Percentiles rank a stretch among this genome's conserved stretches.
phyloP scores from a whole-genome alignment of 208 protist species.

The Leishmania turanica region DNA sequence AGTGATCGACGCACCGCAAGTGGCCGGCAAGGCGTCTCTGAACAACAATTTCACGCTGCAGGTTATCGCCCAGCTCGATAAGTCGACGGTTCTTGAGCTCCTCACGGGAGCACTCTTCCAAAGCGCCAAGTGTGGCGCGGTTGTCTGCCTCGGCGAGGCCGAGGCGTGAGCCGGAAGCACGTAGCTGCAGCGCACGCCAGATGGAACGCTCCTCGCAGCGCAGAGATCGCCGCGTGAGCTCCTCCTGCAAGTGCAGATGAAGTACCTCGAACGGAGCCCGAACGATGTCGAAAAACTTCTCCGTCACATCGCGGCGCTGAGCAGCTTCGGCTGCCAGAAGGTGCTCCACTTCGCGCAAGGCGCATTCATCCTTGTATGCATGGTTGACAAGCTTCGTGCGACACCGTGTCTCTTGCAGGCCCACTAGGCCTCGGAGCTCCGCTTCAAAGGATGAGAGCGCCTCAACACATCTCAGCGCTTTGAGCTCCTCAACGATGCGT shows the following conservation, averaged over 20 bases:
- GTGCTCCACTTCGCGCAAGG: slow-evolving; percentile 39
- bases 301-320: slow-evolving; percentile 22
- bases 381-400: slow-evolving; percentile 49
- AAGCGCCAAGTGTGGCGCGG: slow-evolving; percentile 9
- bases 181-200: neutral
- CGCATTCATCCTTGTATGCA: slow-evolving; percentile 45
- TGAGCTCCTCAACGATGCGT: slow-evolving; percentile 60
- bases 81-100: slow-evolving; percentile 43
- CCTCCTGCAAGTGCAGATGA: slow-evolving; percentile 30
- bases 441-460: slow-evolving; percentile 42
- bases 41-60: slow-evolving; percentile 34
- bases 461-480: slow-evolving; percentile 33
- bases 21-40: slow-evolving; percentile 15
- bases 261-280: slow-evolving; percentile 7
- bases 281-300: neutral
- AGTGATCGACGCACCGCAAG: slow-evolving; percentile 19
- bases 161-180: neutral
- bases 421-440: slow-evolving; percentile 51
- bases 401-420: slow-evolving; percentile 53
- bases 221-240: slow-evolving; percentile 29
- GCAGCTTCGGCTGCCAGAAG: slow-evolving; percentile 37
- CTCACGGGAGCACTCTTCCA: slow-evolving; percentile 26
- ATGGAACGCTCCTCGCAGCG: neutral
- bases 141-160: slow-evolving; percentile 7
- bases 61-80: slow-evolving; percentile 51